A percentile compares a stretch with the other conserved stretches of the same genome.
phyloP scores from a whole-genome alignment of 2,329 filamentous ascomycete species.

The Xylaria sp. region DNA sequence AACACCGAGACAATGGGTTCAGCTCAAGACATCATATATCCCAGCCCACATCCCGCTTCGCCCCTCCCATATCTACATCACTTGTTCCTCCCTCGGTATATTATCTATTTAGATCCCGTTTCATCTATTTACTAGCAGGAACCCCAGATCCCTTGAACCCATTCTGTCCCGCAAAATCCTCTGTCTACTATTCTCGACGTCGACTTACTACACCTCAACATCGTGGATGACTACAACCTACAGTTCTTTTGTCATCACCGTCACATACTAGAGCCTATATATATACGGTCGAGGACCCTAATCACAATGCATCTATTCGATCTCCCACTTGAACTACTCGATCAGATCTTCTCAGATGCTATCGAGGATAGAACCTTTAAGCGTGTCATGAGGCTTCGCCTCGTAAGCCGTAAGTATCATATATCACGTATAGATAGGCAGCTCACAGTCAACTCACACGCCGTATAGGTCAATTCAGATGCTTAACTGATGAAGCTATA shows the following conservation, averaged over 20 bases:
- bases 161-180: slow-evolving; percentile 5
- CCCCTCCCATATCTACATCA: slow-evolving; percentile 9
- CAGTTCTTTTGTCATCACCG: slow-evolving; percentile 3
- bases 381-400: slow-evolving; percentile 40
- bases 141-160: slow-evolving; percentile 7
- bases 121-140: slow-evolving; percentile 8
- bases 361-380: slow-evolving; percentile 39
- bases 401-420: slow-evolving; percentile 36
- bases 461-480: slow-evolving; percentile 35
- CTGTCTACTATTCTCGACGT: slow-evolving; percentile 4
- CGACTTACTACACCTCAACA: slow-evolving; percentile 20
- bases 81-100: neutral
- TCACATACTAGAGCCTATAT: slow-evolving; percentile 3
- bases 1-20: slow-evolving; percentile 21
- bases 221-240: slow-evolving; percentile 18
- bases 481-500: slow-evolving; percentile 38
- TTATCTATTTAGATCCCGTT: slow-evolving; percentile 8
- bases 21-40: slow-evolving; percentile 29
- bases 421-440: neutral
- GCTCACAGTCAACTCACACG: slow-evolving; percentile 18
- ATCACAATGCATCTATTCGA: slow-evolving; percentile 34
- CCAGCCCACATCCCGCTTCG: slow-evolving; percentile 5
- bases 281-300: slow-evolving; percentile 4
- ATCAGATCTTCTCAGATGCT: slow-evolving; percentile 38
- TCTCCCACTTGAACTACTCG: slow-evolving; percentile 39